Evolutionary conservation across 805 yeast genomes (phyloP), one percentile per base, ranked within the genome.

Genomic region (Nakazawaea ambrosiae): DNA sequence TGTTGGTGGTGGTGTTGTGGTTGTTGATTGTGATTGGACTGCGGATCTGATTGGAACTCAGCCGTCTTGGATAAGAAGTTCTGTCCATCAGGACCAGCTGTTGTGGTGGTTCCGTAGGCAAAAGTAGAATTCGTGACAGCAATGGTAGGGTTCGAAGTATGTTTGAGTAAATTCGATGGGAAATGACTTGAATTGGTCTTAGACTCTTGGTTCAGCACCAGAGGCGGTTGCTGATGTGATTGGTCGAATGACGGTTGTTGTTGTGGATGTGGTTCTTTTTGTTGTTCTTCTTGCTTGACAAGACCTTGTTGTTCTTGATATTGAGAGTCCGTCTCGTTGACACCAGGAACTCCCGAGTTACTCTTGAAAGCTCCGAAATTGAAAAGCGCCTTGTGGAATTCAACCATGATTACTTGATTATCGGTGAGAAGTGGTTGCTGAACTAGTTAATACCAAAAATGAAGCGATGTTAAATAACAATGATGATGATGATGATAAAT

Each of bases 41-140:
- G 33, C 18, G 20, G 29, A 38, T 40, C 47, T 39, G 18, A 8
- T 10, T 22, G 31, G 29, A 27, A 33, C 19, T 25, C 45, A 22
- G 31, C 41, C 33, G 49, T 41, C 39, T 46, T 47, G 25, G 47
- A 34, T 29, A 54, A 40, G 14, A 30, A 36, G 31, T 39, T 45
- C 33, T 44, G 43, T 31, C 45, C 46, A n/a, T n/a, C n/a, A 27
- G 43, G 42, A 11, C 52, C 52, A 44, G 37, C 52, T 14, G 60
- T 62, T 8, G 73, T 66, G 1, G 82, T 80, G 4, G 87, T 80
- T 2, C 88, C 89, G 56, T 78, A 72, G 2, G 75, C 89, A 56
- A 76, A 68, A 2, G 81, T 70, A 40, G 69, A 70, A 43, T 73
- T 72, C 33, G 78, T 67, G 8, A 81, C 58, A 0, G 88, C 88